A percentile compares a stretch with the other conserved stretches of the same genome.
Conservation (phyloP, 306 rosid species). For the Gastrolobium bilobum region DNA sequence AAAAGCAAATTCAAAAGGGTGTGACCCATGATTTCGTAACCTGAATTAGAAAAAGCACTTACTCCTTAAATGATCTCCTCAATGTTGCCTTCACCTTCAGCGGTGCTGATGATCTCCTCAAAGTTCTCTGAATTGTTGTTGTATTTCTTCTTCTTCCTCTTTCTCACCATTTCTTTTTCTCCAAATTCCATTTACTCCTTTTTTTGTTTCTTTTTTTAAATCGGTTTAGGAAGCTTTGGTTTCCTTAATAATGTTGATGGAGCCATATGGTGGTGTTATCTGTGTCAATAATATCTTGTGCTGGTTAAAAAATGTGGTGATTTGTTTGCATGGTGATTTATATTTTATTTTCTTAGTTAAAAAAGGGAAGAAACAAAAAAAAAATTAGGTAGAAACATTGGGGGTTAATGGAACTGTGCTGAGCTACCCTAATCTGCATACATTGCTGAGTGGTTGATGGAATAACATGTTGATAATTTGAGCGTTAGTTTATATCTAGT, state of each 20-base stretch:
- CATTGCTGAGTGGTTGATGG: background rate
- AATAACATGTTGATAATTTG: background rate
- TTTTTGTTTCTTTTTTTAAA: no score
- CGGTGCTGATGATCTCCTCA: slow-evolving; percentile 85
- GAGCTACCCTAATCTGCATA: no score
- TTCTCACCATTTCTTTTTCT: no score
- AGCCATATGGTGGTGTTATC: background rate
- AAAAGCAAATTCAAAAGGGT: no score
- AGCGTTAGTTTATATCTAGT: background rate
- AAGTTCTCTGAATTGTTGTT: slow-evolving; percentile 55
- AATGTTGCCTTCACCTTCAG: slow-evolving; percentile 89
- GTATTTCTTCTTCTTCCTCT: no score
- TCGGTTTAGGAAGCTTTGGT: slow-evolving; percentile 17
- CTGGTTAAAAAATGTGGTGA: slow-evolving; percentile 1
- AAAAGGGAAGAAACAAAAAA: no score
- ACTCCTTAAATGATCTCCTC: no score
- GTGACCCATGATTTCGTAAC: no score
- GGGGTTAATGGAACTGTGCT: background rate
- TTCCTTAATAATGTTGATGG: slow-evolving; percentile 23
- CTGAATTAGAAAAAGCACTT: no score
- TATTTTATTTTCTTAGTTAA: background rate
- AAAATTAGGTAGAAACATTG: no score
- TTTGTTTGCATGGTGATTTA: slow-evolving; percentile 28
- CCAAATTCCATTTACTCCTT: background rate
- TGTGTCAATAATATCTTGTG: background rate